Percentiles rank a stretch among this genome's conserved stretches.
Conservation (phyloP, 805 yeast species). For the Lachancea meyersii region DNA sequence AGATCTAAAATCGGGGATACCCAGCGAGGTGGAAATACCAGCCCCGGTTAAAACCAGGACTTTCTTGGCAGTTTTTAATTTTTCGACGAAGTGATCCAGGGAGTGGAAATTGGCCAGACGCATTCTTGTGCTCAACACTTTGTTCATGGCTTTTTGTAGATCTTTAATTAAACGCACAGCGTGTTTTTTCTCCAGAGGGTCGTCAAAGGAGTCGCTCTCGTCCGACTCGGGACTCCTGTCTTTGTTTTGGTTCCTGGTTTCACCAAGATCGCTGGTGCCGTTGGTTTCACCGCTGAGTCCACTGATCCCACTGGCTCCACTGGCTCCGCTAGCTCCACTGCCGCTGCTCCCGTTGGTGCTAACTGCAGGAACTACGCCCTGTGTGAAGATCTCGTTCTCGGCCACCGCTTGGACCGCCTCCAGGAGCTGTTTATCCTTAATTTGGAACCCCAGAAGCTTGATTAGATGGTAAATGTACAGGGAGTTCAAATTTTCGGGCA, state of each 20-base stretch:
- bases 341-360: neutral
- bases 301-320: no score
- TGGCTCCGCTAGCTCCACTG: no score
- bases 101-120: constrained; percentile 49
- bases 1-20: constrained; percentile 90
- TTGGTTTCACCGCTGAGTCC: constrained; percentile 8
- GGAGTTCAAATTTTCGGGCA: constrained; percentile 55
- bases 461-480: constrained; percentile 53
- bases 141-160: constrained; percentile 58
- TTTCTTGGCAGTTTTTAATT: constrained; percentile 49
- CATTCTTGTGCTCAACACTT: constrained; percentile 51
- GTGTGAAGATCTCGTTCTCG: constrained; percentile 12
- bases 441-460: constrained; percentile 56
- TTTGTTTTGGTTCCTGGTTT: constrained; percentile 20
- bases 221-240: constrained; percentile 14
- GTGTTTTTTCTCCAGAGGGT: constrained; percentile 39
- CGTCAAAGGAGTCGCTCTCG: constrained; percentile 21
- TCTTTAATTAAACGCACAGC: constrained; percentile 44
- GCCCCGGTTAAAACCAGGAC: constrained; percentile 84
- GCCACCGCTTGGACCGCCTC: constrained; percentile 24
- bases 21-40: constrained; percentile 83
- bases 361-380: constrained; percentile 7
- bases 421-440: constrained; percentile 33
- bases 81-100: constrained; percentile 50
- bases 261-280: constrained; percentile 7